Evolutionary conservation across 164 flowering plant genomes (phyloP).

Genomic region (Vitis rupestris): DNA sequence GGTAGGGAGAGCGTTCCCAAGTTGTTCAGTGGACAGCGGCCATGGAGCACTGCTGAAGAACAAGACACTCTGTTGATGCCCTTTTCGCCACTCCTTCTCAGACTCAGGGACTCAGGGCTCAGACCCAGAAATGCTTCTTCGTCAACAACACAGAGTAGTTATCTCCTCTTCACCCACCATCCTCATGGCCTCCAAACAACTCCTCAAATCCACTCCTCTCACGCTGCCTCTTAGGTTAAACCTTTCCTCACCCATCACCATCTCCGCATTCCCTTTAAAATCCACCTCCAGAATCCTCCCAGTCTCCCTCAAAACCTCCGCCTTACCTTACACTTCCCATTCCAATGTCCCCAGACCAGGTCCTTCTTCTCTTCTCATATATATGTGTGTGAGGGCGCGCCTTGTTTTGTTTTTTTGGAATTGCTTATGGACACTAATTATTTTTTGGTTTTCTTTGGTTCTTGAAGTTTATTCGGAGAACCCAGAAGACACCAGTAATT

Average conservation of each 20-base stretch:
- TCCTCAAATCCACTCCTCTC: conserved; percentile 8
- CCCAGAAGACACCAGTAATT: conserved; percentile 8
- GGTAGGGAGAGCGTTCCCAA: too few species aligned
- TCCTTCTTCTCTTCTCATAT: neutral
- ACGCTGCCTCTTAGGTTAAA: conserved; percentile 1
- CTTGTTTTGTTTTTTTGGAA: neutral
- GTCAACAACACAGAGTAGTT: conserved; percentile 13
- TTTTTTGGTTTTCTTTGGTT: neutral
- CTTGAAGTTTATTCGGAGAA: conserved; percentile 22
- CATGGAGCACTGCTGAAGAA: too few species aligned
- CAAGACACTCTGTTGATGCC: too few species aligned
- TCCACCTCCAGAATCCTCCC: conserved; percentile 12
- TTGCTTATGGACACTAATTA: too few species aligned
- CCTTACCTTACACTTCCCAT: conserved; percentile 16
- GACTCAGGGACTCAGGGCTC: too few species aligned
- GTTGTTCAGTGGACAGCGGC: too few species aligned
- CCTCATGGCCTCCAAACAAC: conserved; percentile 23
- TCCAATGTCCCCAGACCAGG: conserved; percentile 18
- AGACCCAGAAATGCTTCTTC: conserved; percentile 11
- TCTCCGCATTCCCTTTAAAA: conserved; percentile 13
- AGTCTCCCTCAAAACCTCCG: conserved; percentile 15
- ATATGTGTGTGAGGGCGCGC: neutral
- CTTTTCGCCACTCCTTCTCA: too few species aligned
- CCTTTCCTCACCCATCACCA: conserved; percentile 8
- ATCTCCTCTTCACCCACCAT: conserved; percentile 8